These are phyloP conservation scores for Telopea speciosissima DNA, from an alignment of 177 flowering plant species.

Conservation along the genomic window DNA sequence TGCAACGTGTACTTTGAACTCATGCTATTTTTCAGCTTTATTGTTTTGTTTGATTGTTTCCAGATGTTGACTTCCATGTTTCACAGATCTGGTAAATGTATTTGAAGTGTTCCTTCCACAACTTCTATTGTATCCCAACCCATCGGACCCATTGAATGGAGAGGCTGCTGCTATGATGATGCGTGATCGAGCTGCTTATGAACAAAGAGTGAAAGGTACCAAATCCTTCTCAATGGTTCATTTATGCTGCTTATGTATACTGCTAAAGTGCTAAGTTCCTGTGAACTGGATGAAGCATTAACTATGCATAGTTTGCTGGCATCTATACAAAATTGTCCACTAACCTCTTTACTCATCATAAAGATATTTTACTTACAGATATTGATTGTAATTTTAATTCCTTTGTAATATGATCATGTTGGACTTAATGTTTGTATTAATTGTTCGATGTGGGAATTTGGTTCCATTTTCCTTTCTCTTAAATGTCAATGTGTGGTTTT, in stretches of 20 bases:
- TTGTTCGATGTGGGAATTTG: not conserved
- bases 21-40: constrained; percentile 3
- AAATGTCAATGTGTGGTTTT: no score
- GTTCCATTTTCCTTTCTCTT: no score
- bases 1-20: constrained; percentile 1
- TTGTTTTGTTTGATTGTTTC: constrained; percentile 4
- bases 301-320: not conserved
- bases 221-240: constrained; percentile 3
- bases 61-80: constrained; percentile 13
- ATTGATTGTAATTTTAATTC: no score
- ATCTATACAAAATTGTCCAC: not conserved
- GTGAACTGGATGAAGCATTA: not conserved
- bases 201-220: constrained; percentile 61
- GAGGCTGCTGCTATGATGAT: constrained; percentile 74
- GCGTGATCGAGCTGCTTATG: constrained; percentile 54
- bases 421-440: not conserved
- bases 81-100: constrained; percentile 55
- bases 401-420: not conserved
- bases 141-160: constrained; percentile 67
- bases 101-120: constrained; percentile 71
- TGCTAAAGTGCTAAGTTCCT: not conserved
- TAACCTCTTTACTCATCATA: not conserved
- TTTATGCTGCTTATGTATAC: not conserved
- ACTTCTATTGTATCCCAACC: constrained; percentile 63
- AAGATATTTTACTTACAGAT: no score